Conservation (phyloP, 1,284 basidiomycete genomes). For the Laetiporus sulphureus region DNA sequence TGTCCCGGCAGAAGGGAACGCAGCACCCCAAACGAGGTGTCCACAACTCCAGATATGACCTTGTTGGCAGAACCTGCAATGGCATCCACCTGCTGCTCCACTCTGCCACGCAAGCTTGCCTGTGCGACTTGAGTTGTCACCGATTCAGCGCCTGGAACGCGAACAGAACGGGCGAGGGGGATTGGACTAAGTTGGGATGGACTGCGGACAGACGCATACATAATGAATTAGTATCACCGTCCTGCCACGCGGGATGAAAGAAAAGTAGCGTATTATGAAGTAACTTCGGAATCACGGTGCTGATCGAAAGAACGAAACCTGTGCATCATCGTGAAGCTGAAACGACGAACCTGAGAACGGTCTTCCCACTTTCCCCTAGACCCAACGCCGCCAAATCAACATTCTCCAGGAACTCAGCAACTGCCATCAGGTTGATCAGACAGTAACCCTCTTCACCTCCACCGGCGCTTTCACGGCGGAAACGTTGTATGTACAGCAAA, state of each 20-base stretch:
- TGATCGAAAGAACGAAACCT: too few species aligned
- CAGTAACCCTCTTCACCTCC: slow-evolving; percentile 88
- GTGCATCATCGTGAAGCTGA: too few species aligned
- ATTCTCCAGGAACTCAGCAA: slow-evolving; percentile 90
- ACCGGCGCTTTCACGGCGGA: slow-evolving; percentile 61
- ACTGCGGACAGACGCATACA: slow-evolving; percentile 29
- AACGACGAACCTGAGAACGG: slow-evolving; percentile 45
- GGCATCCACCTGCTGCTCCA: slow-evolving; percentile 79
- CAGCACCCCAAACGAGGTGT: slow-evolving; percentile 77
- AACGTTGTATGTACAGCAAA: slow-evolving; percentile 82
- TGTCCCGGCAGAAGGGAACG: slow-evolving; percentile 50
- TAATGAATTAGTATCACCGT: slow-evolving; percentile 1
- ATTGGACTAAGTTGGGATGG: slow-evolving; percentile 75
- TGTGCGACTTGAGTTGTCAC: slow-evolving; percentile 28
- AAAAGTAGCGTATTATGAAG: too few species aligned
- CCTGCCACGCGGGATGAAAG: neutral
- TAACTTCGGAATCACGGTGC: too few species aligned
- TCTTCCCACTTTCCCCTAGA: slow-evolving; percentile 58
- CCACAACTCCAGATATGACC: slow-evolving; percentile 80
- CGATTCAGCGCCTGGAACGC: slow-evolving; percentile 19
- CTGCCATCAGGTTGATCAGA: slow-evolving; percentile 89
- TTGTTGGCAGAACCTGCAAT: slow-evolving; percentile 81
- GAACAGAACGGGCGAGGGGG: slow-evolving; percentile 37
- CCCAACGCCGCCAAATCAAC: slow-evolving; percentile 83
- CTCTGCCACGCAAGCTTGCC: slow-evolving; percentile 60